Evolutionary conservation across 345 rosid species (phyloP).

Genomic region (Linum trigynum): DNA sequence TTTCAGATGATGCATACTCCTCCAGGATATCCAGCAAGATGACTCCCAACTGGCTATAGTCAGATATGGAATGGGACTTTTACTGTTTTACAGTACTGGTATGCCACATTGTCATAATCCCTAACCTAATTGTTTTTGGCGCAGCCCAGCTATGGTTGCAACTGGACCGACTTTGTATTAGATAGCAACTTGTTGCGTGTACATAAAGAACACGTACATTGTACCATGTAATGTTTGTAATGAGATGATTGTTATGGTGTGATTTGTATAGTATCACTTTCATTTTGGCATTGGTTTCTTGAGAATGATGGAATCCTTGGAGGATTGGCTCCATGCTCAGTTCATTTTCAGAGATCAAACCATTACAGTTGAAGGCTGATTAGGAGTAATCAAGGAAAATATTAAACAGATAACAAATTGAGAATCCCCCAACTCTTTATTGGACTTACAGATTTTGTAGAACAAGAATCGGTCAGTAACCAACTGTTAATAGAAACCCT

Average conservation of each 20-base stretch:
- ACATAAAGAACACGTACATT: background rate
- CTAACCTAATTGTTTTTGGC: background rate
- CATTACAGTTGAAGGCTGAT: no score
- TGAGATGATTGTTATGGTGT: no score
- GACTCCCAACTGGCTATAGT: slow-evolving; percentile 53
- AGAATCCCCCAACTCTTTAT: no score
- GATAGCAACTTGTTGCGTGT: background rate
- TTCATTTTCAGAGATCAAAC: no score
- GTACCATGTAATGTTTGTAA: background rate
- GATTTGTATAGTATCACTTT: no score
- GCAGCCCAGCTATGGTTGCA: background rate
- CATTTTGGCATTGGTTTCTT: no score
- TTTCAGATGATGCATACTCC: slow-evolving; percentile 34
- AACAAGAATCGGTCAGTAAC: no score
- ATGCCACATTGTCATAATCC: background rate
- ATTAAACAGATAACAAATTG: no score
- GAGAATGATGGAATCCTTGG: no score
- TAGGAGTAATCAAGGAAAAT: no score
- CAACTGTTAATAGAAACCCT: background rate
- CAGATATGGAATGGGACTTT: background rate
- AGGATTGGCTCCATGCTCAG: no score
- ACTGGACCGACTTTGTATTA: background rate
- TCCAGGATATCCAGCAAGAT: slow-evolving; percentile 41
- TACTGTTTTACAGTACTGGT: background rate
- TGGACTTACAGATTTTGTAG: no score